A percentile compares a stretch with the other conserved stretches of the same genome.
phyloP scores from a whole-genome alignment of 805 yeast species.

The Saccharomycopsis fermentans region DNA sequence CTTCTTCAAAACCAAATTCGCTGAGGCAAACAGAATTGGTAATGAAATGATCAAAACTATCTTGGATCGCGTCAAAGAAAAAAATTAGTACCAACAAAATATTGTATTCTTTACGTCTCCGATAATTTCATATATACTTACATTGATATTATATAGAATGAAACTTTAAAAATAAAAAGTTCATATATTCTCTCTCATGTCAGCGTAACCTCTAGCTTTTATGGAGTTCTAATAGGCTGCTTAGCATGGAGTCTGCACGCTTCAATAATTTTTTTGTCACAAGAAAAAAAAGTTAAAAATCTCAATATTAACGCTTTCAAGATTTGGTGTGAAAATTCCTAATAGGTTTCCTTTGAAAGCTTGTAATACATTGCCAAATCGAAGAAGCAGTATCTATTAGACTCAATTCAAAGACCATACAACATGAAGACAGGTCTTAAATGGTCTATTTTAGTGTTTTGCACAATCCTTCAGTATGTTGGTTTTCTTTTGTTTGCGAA shows the following conservation, averaged over 20 bases:
- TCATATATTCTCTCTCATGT: no score
- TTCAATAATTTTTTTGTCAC: no score
- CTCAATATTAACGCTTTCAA: not conserved
- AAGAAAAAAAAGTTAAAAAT: not conserved
- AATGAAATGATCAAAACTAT: conserved; percentile 90
- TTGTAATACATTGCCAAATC: not conserved
- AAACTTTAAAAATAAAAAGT: no score
- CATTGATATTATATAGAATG: not conserved
- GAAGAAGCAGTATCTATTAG: not conserved
- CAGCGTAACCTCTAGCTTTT: no score
- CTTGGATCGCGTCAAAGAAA: conserved; percentile 23
- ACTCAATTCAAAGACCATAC: not conserved
- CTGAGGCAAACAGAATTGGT: conserved; percentile 81
- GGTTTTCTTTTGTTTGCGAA: conserved; percentile 57
- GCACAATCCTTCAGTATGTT: conserved; percentile 30
- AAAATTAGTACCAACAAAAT: not conserved
- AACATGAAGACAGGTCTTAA: conserved; percentile 6
- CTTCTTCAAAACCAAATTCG: conserved; percentile 79
- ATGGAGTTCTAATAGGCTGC: not conserved
- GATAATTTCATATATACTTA: not conserved
- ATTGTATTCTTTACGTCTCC: no score
- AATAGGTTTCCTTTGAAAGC: not conserved
- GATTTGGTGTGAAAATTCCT: not conserved
- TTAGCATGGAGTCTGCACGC: no score
- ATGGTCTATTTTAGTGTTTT: conserved; percentile 4